These are phyloP conservation scores for Auricularia sp. DNA, from an alignment of 768 basidiomycete species.

Conservation along the genomic window DNA sequence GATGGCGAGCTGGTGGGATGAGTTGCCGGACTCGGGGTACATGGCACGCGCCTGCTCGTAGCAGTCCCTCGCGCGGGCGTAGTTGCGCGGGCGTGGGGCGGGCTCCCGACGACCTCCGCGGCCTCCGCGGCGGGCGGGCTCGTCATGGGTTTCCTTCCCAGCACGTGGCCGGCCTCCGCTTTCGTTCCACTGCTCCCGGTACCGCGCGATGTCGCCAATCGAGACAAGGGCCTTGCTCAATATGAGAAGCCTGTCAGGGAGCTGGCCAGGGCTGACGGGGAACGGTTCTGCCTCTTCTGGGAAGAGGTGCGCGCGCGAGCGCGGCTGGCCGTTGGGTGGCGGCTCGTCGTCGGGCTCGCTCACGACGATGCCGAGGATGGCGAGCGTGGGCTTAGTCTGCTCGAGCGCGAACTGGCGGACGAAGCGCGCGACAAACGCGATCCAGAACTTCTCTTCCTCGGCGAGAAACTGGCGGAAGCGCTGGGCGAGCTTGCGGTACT, in stretches of 20 bases:
- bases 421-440: slow-evolving; percentile 63
- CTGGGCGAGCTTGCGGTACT: slow-evolving; percentile 76
- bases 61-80: slow-evolving; percentile 62
- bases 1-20: slow-evolving; percentile 94
- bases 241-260: slow-evolving; percentile 57
- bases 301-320: slow-evolving; percentile 38
- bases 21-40: slow-evolving; percentile 82
- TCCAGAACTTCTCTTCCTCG: slow-evolving; percentile 90
- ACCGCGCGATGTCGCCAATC: slow-evolving; percentile 89
- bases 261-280: slow-evolving; percentile 39
- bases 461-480: slow-evolving; percentile 85
- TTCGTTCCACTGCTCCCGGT: slow-evolving; percentile 84
- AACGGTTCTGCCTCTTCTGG: slow-evolving; percentile 17
- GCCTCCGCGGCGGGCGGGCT: slow-evolving; percentile 36
- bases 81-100: slow-evolving; percentile 52
- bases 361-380: slow-evolving; percentile 43
- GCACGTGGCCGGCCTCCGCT: slow-evolving; percentile 51
- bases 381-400: slow-evolving; percentile 50
- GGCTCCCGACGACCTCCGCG: slow-evolving; percentile 29
- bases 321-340: slow-evolving; percentile 14
- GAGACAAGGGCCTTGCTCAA: slow-evolving; percentile 84
- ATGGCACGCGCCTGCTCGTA: slow-evolving; percentile 81
- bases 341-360: slow-evolving; percentile 22
- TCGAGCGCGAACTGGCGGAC: slow-evolving; percentile 62
- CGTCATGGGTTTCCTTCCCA: slow-evolving; percentile 45